Evolutionary conservation across 345 rosid species (phyloP), one percentile per base, ranked within the genome.

Genomic region (Aquilaria yunnanensis): DNA sequence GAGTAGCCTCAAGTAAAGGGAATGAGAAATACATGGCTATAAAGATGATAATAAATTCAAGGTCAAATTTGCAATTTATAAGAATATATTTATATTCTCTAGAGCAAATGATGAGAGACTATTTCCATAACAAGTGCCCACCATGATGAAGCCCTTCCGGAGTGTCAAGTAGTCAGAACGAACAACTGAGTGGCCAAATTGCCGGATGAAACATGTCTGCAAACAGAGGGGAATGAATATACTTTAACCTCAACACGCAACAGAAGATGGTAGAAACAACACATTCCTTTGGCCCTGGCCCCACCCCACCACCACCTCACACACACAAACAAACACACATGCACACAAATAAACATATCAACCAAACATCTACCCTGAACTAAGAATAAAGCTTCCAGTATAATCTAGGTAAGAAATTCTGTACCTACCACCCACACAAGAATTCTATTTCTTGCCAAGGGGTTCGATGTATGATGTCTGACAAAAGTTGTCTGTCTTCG

Each of bases 201-300:
- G 97, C 48, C 89, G 78, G 70, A 94, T 86, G 83, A 88, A 90
- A 74, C 99, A 94, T 58, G 82, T 88, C 97, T 94, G 84, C 80
- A 70, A 52, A 55, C 69, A 51, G 59, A 75, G 68, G 52, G 41
- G 41, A 45, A 54, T 37, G 14, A 54, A 58, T 5, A 37, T 37
- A 49, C 47, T 55, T 65, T 47, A 43, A 12, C 8, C 16, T 56
- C 48, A 14, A 65, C 29, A 56, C 10, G n/a, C 2, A 16, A 32
- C 13, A 14, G 45, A 31, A 64, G 32, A 16, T 47, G 12, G 3
- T 32, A 34, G 23, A 46, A n/a, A 48, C 7, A 53, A 56, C 14
- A 51, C 13, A 34, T 32, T 16, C 46, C 60, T 23, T 55, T 16
- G 23, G 23, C 23, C 23, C 23, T 23, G 23, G 23, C 23, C 23